A percentile compares a stretch with the other conserved stretches of the same genome.
Evolutionary conservation across 2,329 filamentous ascomycete species (phyloP).

Genomic region (Cladophialophora psammophila): DNA sequence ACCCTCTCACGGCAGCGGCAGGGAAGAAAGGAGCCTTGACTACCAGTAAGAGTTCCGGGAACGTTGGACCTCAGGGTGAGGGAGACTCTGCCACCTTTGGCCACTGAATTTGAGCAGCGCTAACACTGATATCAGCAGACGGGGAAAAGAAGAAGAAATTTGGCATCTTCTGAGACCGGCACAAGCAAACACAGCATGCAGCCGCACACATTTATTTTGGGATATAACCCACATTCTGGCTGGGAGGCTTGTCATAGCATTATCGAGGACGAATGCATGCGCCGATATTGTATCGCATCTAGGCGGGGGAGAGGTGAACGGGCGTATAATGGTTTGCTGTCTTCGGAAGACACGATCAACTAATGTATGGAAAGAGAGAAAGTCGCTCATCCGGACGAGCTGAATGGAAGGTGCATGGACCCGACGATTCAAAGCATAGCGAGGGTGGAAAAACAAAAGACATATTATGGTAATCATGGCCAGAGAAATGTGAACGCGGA

Average conservation of each 20-base stretch:
- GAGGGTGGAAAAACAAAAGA: slow-evolving; percentile 9
- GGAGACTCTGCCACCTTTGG: slow-evolving; percentile 1
- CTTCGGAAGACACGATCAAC: background rate
- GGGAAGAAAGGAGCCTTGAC: slow-evolving; percentile 30
- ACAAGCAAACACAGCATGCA: background rate
- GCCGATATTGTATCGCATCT: background rate
- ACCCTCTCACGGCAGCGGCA: slow-evolving; percentile 43
- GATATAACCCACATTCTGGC: background rate
- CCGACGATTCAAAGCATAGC: slow-evolving; percentile 6
- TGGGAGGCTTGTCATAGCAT: slow-evolving; percentile 2
- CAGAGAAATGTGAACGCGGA: background rate
- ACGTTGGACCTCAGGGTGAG: slow-evolving; percentile 36
- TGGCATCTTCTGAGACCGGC: slow-evolving; percentile 40
- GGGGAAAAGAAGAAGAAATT: slow-evolving; percentile 43
- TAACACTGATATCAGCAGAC: slow-evolving; percentile 29
- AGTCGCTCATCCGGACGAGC: background rate
- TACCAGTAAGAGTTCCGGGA: slow-evolving; percentile 30
- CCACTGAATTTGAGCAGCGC: slow-evolving; percentile 11
- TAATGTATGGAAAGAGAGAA: background rate
- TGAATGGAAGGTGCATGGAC: background rate
- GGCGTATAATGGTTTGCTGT: background rate
- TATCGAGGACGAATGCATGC: background rate
- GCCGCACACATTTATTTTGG: slow-evolving; percentile 2
- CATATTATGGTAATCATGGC: slow-evolving; percentile 1
- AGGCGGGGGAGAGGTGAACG: background rate